Evolutionary conservation across 176 grass and related monocot species (phyloP).

Genomic region (Hsuehochloa calcarea): DNA sequence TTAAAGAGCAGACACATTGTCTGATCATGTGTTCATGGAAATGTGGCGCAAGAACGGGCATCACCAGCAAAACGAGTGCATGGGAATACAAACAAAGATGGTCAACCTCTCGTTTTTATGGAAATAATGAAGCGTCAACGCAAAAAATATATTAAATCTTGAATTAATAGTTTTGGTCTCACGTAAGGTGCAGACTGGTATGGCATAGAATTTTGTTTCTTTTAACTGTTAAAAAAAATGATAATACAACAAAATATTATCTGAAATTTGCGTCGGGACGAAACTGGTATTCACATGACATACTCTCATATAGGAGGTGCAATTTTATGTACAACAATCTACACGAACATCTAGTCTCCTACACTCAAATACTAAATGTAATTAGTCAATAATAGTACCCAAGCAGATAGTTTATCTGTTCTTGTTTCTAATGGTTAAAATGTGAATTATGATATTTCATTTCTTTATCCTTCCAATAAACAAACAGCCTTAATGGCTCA

Average conservation of each 20-base stretch:
- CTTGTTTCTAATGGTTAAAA: conserved; percentile 20
- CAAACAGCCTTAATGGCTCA: background rate
- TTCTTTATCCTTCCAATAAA: conserved; percentile 8
- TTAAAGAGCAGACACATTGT: too few relatives aligned
- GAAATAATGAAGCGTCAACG: conserved; percentile 28
- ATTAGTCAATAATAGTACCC: background rate
- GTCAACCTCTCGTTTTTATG: too few relatives aligned
- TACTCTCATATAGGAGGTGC: background rate
- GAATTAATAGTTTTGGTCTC: background rate
- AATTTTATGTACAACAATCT: background rate
- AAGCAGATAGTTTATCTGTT: background rate
- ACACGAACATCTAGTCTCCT: background rate
- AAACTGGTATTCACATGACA: conserved; percentile 9
- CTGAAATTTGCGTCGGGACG: background rate
- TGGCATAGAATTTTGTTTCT: background rate
- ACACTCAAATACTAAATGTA: background rate
- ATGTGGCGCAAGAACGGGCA: too few relatives aligned
- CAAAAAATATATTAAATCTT: background rate
- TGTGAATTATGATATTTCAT: background rate
- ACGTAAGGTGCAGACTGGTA: background rate
- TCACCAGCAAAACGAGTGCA: too few relatives aligned
- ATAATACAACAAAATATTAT: background rate
- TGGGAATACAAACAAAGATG: too few relatives aligned
- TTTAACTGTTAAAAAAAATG: background rate
- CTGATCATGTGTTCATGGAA: too few relatives aligned